Base-by-base conservation (phyloP, 495 filamentous ascomycete genomes). In the Parmelia sp. region DNA sequence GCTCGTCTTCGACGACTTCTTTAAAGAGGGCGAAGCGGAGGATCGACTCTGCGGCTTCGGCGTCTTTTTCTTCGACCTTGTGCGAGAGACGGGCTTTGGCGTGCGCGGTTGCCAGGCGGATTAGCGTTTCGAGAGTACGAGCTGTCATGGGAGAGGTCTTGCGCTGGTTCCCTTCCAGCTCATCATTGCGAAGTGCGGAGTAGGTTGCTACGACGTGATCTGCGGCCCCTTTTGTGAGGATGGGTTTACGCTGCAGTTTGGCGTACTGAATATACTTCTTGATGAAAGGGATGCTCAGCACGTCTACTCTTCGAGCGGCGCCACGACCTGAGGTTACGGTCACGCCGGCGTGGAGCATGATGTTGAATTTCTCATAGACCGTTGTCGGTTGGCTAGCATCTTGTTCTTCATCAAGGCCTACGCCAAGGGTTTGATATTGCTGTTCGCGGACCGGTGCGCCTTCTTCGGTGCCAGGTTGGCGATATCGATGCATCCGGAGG, bases 221-320 rank as follows among this genome's bases (percentile, higher is more conserved):
- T 45, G 92, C 90, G 14, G 95, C 94, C 35, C 91, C 92, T 72
- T 93, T 92, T 21, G 95, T 96, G 62, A 99, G 77, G 31, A 95
- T 80, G 7, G 94, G 94, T 84, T 92, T 93, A 70, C 96, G 83
- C 73, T 94, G 80, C 35, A 86, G 87, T 77, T 97, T 97, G 68
- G 95, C 92, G 74, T 99, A 99, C 73, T 99, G 94, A 65, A 99
- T 92, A 74, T 97, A 99, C 76, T 99, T 99, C 81, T 97, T 97
- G 77, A 99, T 92, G 78, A 99, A 99, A 1, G 93, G 92, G 64
- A 99, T 96, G 76, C 90, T 94, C 62, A 97, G 80, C n/a, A 99
- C 90, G 73, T 97, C 92, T 42, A 87, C 82, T 65, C 88, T 87
- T 75, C 90, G 89, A 71, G 83, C 84, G 12, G 83, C 71, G 51